Evolutionary conservation across 2,329 filamentous ascomycete species (phyloP).

Genomic region (Decorospora gaudefroyi): DNA sequence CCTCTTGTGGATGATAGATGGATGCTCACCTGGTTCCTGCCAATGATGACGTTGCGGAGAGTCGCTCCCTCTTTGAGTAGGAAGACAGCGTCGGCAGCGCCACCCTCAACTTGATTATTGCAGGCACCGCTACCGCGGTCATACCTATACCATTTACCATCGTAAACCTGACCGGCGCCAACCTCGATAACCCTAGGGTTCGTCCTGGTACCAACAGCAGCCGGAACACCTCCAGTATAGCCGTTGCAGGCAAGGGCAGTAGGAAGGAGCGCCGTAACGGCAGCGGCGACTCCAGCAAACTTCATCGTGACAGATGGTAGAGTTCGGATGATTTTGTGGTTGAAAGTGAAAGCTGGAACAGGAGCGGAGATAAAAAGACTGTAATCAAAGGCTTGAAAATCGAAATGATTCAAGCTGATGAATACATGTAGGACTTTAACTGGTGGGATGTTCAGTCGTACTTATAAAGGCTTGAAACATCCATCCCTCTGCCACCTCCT

Average conservation of each 20-base stretch:
- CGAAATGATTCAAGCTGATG: conserved; percentile 10
- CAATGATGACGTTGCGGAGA: conserved; percentile 59
- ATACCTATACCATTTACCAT: conserved; percentile 33
- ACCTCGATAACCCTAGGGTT: conserved; percentile 36
- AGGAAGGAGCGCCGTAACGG: conserved; percentile 28
- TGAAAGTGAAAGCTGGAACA: conserved; percentile 1
- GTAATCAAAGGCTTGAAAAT: conserved; percentile 1
- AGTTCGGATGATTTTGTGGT: neutral
- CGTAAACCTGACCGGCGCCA: conserved; percentile 29
- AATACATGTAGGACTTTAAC: neutral
- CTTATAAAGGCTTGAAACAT: conserved; percentile 11
- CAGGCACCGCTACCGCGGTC: conserved; percentile 36
- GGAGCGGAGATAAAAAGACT: neutral
- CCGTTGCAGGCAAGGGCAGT: conserved; percentile 31
- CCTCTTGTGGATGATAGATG: no score
- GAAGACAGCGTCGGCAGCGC: conserved; percentile 46
- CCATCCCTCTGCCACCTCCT: neutral
- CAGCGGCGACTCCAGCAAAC: conserved; percentile 16
- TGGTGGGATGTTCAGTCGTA: neutral
- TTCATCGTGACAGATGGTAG: conserved; percentile 20
- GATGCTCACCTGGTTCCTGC: conserved; percentile 47
- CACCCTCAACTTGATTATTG: conserved; percentile 27
- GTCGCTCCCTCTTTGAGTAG: conserved; percentile 56
- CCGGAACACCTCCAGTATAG: conserved; percentile 33
- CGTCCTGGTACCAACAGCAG: conserved; percentile 30